Conservation (phyloP, 176 grass and related monocot genomes). For the Carex pumila region DNA sequence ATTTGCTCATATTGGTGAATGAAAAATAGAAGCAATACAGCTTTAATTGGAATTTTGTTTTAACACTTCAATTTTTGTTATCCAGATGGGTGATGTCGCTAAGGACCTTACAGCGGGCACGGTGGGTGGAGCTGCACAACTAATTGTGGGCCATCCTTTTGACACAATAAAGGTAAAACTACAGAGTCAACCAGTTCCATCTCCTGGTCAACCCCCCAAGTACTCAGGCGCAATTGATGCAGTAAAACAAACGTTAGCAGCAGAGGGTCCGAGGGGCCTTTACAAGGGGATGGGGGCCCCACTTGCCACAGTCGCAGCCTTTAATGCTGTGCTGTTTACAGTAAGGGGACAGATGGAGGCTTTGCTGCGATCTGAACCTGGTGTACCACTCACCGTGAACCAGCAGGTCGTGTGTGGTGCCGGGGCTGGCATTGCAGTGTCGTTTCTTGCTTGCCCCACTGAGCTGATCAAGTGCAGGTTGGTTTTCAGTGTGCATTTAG, state of each 20-base stretch:
- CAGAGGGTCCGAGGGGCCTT: constrained; percentile 61
- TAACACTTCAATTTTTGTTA: constrained; percentile 1
- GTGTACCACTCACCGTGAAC: constrained; percentile 31
- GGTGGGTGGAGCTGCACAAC: constrained; percentile 63
- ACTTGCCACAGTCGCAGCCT: constrained; percentile 80
- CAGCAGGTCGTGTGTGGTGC: constrained; percentile 71
- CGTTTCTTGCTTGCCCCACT: constrained; percentile 73
- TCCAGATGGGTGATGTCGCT: constrained; percentile 68
- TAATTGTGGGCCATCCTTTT: constrained; percentile 80
- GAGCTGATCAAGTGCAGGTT: constrained; percentile 92
- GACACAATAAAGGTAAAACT: constrained; percentile 96
- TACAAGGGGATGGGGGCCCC: constrained; percentile 97
- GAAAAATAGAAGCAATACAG: neutral
- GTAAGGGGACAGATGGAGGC: constrained; percentile 80
- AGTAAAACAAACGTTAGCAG: constrained; percentile 54
- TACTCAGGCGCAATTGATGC: constrained; percentile 68
- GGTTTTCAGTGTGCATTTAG: neutral
- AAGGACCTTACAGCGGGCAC: constrained; percentile 87
- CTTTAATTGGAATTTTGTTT: neutral
- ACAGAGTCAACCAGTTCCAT: constrained; percentile 63
- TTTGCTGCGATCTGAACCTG: constrained; percentile 48
- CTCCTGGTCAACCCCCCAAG: constrained; percentile 48
- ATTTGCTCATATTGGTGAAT: neutral
- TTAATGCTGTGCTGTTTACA: constrained; percentile 80
- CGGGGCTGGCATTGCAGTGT: constrained; percentile 66